Base-by-base conservation (phyloP, 345 rosid genomes). In the Jatropha curcas region DNA sequence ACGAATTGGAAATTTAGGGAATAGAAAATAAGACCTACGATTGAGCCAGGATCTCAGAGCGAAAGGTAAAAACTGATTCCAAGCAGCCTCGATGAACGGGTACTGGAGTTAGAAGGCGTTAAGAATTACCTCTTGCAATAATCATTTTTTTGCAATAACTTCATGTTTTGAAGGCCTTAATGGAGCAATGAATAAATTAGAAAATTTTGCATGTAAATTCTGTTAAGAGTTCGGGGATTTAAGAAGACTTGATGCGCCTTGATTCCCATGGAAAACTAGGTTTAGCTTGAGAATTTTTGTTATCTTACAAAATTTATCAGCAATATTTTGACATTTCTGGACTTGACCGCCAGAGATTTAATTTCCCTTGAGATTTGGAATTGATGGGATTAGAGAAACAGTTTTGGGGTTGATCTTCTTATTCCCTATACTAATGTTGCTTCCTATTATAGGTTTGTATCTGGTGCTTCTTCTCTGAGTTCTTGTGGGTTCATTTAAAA, bases 91-190 rank as follows among this genome's bases (percentile, higher is more conserved):
- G 46, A 13, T 9, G 28, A 20, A 19, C 35, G 28, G 61, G 41
- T 13, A 34, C 53, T n/a, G 64, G 34, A 65, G n/a, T n/a, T n/a
- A 59, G 31, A 65, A 65, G 8, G 39, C 11, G 19, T 24, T 28
- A 35, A 11, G 34, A 8, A 30, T 66, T 55, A 65, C 39, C 45
- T 52, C 16, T 6, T 58, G 30, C 34, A 24, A 4, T 70, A 43
- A 20, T 30, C 10, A n/a, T n/a, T n/a, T n/a, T n/a, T n/a, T n/a
- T n/a, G n/a, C n/a, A n/a, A n/a, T n/a, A n/a, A n/a, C n/a, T n/a
- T n/a, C n/a, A n/a, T n/a, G n/a, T 24, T 34, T 31, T 35, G 34
- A 68, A 51, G 37, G 37, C 71, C 71, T 50, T 35, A 64, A 20
- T 41, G 31, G 20, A 19, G 28, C 34, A 17, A n/a, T n/a, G 55